Conservation (phyloP, 441 rosid genomes). For the Geranium incanum region DNA sequence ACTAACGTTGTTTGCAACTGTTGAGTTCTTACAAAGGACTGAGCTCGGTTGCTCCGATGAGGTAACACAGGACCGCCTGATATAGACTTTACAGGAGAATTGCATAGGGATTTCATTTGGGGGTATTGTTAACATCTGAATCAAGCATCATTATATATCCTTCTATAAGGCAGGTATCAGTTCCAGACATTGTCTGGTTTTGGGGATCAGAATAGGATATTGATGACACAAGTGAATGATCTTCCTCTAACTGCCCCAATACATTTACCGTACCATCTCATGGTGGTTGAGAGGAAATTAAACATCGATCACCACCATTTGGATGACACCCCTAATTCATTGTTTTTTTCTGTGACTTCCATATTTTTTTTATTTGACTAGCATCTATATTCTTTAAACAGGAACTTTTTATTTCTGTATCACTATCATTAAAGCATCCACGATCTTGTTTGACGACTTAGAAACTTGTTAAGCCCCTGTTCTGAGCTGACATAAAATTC, state of each 20-base stretch:
- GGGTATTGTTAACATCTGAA: conserved; percentile 31
- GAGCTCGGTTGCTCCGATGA: conserved; percentile 26
- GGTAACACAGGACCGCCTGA: conserved; percentile 31
- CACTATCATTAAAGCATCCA: conserved; percentile 38
- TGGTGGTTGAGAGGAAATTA: conserved; percentile 25
- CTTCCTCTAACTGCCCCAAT: conserved; percentile 27
- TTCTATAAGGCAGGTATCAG: conserved; percentile 30
- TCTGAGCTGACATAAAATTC: conserved; percentile 64
- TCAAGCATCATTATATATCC: conserved; percentile 29
- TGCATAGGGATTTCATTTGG: conserved; percentile 33
- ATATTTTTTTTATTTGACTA: conserved; percentile 28
- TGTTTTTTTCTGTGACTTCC: conserved; percentile 20
- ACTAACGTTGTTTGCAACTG: conserved; percentile 27
- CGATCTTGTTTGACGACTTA: conserved; percentile 18
- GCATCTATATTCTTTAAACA: conserved; percentile 24
- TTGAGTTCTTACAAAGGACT: conserved; percentile 35
- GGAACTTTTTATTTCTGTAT: conserved; percentile 33
- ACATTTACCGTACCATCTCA: conserved; percentile 24
- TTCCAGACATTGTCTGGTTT: conserved; percentile 27
- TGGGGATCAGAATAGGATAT: conserved; percentile 31
- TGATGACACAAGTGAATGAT: conserved; percentile 25
- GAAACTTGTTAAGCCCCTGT: conserved; percentile 44
- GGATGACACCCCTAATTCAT: conserved; percentile 23
- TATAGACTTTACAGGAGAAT: conserved; percentile 28
- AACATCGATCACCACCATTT: conserved; percentile 29